Evolutionary conservation across 1,284 basidiomycete species (phyloP), one percentile per base, ranked within the genome.

Genomic region (Malassezia pachydermatis): DNA sequence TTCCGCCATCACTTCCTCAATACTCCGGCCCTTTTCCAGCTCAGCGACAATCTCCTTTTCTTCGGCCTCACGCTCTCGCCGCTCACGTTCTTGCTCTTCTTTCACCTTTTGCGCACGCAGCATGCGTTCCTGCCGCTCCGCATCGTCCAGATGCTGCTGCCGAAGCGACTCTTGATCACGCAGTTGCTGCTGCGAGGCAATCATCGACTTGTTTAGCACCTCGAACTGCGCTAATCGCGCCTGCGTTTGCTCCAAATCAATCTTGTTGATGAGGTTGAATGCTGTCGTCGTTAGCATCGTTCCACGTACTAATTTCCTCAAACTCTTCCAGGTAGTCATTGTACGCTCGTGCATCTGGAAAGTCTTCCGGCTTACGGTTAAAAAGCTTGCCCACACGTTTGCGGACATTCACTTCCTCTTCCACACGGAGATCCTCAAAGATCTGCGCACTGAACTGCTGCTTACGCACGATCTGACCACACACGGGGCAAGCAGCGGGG

Each of bases 241-340:
- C 75, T 96, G 88, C 0, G 89, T 95, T 58, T 82, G 77, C 13
- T 79, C 74, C n/a, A 90, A 72, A 62, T 96, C 84, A 41, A 90
- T 80, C 48, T 88, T 84, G 66, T 98, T 84, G 55, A 98, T 87
- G 13, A 98, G 80, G 70, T 96, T 95, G 77, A 95, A 98, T 0
- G 88, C 88, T 88, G 29, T 37, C 52, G 51, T 51, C 25, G n/a
- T 3, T 30, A 30, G 41, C 28, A n/a, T 3, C 37, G 33, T 39
- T 13, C 4, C 16, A 75, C 83, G 69, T 59, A 87, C 88, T 85
- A 58, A 96, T 84, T 63, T 95, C 87, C 74, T 99, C 94, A 1
- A 92, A 88, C 72, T 88, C 82, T 73, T 96, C 88, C 7, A 99
- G 78, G 67, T 96, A 98, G 72, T 96, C 84, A 66, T 99, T 95